A percentile compares a stretch with the other conserved stretches of the same genome.
These are phyloP conservation scores for Mrakia blollopis DNA, from an alignment of 768 basidiomycete species.

Conservation along the genomic window DNA sequence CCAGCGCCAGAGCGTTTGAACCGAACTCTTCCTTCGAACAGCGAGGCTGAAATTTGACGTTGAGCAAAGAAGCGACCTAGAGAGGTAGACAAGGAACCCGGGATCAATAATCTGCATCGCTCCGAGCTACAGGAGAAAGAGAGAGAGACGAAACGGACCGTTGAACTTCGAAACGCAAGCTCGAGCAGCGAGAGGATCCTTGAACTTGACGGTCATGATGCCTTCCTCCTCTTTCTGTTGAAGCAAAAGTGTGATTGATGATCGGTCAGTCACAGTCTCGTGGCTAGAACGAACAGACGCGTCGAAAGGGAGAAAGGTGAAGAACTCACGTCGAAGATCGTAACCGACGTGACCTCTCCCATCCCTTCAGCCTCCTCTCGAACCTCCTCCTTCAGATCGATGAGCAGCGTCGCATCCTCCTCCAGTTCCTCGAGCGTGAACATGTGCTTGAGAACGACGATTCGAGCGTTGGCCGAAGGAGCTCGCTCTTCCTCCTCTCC, in stretches of 20 bases:
- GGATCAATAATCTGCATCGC: background rate
- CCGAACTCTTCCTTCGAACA: constrained; percentile 74
- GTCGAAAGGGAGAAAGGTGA: background rate
- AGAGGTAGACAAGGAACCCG: background rate
- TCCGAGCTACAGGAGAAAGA: background rate
- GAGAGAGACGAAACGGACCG: background rate
- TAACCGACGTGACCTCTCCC: constrained; percentile 92
- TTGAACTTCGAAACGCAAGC: constrained; percentile 60
- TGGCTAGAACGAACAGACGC: background rate
- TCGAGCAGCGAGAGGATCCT: constrained; percentile 83
- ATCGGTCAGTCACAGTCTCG: background rate
- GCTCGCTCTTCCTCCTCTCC: constrained; percentile 34
- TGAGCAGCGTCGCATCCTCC: constrained; percentile 72
- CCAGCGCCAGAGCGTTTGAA: constrained; percentile 70
- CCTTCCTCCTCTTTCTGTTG: constrained; percentile 83
- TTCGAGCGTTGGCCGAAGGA: constrained; percentile 41
- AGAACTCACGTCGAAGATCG: constrained; percentile 80
- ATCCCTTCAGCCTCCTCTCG: constrained; percentile 83
- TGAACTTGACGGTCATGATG: constrained; percentile 93
- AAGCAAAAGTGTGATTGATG: background rate
- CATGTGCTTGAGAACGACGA: constrained; percentile 94
- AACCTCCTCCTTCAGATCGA: constrained; percentile 94
- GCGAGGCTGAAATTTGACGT: constrained; percentile 61
- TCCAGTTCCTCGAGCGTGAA: constrained; percentile 81
- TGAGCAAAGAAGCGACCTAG: constrained; percentile 28